Conservation (phyloP, 164 flowering plant genomes). For the Stephania cephalantha region DNA sequence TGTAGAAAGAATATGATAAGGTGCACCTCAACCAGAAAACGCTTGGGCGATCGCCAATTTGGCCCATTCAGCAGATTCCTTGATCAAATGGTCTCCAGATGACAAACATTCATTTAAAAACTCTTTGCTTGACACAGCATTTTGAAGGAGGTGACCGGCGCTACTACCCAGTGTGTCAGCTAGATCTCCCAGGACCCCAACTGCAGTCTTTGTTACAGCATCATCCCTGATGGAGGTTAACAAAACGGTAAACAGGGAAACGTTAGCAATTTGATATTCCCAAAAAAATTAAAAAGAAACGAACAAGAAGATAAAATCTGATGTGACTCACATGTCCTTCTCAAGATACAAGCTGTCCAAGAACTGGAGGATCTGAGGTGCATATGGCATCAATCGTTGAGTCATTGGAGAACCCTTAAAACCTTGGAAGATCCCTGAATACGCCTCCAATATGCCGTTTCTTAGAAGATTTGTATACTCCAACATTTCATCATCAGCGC, state of each 20-base stretch:
- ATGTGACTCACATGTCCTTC: slow-evolving; percentile 47
- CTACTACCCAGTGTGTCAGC: slow-evolving; percentile 69
- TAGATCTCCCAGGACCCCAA: slow-evolving; percentile 74
- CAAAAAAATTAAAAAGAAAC: no score
- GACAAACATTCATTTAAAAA: slow-evolving; percentile 69
- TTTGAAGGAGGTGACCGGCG: slow-evolving; percentile 62
- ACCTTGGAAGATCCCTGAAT: slow-evolving; percentile 62
- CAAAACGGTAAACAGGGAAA: background rate
- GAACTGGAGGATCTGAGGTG: slow-evolving; percentile 50
- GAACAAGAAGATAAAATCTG: background rate
- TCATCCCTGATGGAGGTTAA: slow-evolving; percentile 48
- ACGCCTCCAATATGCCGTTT: slow-evolving; percentile 61
- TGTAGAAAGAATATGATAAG: slow-evolving; percentile 23
- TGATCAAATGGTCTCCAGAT: slow-evolving; percentile 64
- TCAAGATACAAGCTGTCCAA: slow-evolving; percentile 45
- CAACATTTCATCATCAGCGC: slow-evolving; percentile 45
- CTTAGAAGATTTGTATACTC: slow-evolving; percentile 50
- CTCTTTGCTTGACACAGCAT: slow-evolving; percentile 60
- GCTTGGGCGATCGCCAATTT: slow-evolving; percentile 53
- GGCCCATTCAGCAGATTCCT: slow-evolving; percentile 88
- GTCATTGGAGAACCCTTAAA: slow-evolving; percentile 52
- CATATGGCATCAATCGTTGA: slow-evolving; percentile 48
- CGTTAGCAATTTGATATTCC: background rate
- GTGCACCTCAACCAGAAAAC: slow-evolving; percentile 44
- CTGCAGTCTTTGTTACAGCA: slow-evolving; percentile 66